phyloP scores from a whole-genome alignment of 805 yeast genomes.

The Priceomyces medius region DNA sequence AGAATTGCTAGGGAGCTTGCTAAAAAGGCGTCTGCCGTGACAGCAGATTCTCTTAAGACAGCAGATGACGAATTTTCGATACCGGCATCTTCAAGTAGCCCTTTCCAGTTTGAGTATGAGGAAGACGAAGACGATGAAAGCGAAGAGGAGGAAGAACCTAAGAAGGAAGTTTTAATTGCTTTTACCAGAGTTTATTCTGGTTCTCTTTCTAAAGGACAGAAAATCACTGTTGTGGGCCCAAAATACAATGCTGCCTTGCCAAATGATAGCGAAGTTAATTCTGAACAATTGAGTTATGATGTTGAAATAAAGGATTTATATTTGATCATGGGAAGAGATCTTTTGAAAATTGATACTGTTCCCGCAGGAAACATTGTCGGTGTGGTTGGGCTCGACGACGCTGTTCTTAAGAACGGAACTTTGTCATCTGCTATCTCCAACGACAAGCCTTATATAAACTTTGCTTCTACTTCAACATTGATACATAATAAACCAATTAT shows the following conservation, averaged over 20 bases:
- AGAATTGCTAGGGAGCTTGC: slow-evolving; percentile 67
- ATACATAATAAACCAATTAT: slow-evolving; percentile 82
- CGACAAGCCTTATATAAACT: slow-evolving; percentile 72
- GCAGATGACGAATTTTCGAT: slow-evolving; percentile 22
- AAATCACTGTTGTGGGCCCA: slow-evolving; percentile 78
- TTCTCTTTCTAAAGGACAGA: slow-evolving; percentile 70
- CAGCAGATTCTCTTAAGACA: slow-evolving; percentile 25
- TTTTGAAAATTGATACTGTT: slow-evolving; percentile 71
- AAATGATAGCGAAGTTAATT: slow-evolving; percentile 32
- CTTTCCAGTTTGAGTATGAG: slow-evolving; percentile 30
- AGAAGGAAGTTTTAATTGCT: slow-evolving; percentile 74
- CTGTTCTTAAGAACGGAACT: slow-evolving; percentile 84
- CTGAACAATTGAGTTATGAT: slow-evolving; percentile 53
- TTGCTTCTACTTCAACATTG: slow-evolving; percentile 47
- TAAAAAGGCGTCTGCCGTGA: slow-evolving; percentile 60
- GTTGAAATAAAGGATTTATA: slow-evolving; percentile 69
- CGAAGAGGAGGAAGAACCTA: slow-evolving; percentile 43
- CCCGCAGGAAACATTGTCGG: slow-evolving; percentile 97
- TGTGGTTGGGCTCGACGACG: slow-evolving; percentile 83
- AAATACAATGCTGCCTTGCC: slow-evolving; percentile 67
- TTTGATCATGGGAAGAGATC: slow-evolving; percentile 89
- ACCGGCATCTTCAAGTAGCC: slow-evolving; percentile 24
- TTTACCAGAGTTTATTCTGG: slow-evolving; percentile 91
- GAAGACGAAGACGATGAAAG: slow-evolving; percentile 40
- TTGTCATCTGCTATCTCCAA: slow-evolving; percentile 58